Evolutionary conservation across 352 stramenopile species (phyloP).

Genomic region (Thalassiosira exigua): DNA sequence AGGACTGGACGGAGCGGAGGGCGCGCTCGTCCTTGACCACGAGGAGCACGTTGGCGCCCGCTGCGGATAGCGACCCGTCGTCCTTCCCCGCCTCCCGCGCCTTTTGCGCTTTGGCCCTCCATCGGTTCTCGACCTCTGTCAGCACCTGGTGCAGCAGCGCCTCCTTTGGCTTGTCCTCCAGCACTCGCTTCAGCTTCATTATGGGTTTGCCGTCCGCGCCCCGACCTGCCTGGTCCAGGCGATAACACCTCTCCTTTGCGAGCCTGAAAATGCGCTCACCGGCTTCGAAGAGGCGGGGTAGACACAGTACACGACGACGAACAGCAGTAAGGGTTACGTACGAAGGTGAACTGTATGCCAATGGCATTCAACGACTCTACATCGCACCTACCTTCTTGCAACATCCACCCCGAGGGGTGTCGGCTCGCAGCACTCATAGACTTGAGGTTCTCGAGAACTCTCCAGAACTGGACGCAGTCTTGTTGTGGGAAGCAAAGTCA

Average conservation of each 20-base stretch:
- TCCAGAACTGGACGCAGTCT: constrained; percentile 96
- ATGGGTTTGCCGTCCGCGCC: constrained; percentile 46
- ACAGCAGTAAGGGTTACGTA: no score
- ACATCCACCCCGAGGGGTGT: constrained; percentile 93
- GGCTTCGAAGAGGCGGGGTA: no score
- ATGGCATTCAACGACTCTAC: no score
- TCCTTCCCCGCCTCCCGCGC: constrained; percentile 8
- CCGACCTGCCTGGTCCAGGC: constrained; percentile 63
- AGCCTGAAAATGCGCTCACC: constrained; percentile 92
- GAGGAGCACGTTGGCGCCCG: constrained; percentile 64
- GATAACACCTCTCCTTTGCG: constrained; percentile 92
- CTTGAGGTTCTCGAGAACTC: constrained; percentile 91
- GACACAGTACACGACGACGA: no score
- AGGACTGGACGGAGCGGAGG: constrained; percentile 60
- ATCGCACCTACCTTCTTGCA: constrained; percentile 93
- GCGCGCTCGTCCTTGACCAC: constrained; percentile 78
- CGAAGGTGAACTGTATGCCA: no score
- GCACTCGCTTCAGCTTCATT: constrained; percentile 57
- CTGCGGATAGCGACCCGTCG: neutral
- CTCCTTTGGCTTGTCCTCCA: constrained; percentile 95
- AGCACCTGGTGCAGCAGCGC: constrained; percentile 91
- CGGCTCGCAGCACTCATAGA: constrained; percentile 86
- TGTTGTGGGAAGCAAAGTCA: no score
- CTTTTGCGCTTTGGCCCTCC: constrained; percentile 47
- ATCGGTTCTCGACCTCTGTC: constrained; percentile 88